phyloP scores from a whole-genome alignment of 768 basidiomycete genomes.

The Dentipellis fragilis region DNA sequence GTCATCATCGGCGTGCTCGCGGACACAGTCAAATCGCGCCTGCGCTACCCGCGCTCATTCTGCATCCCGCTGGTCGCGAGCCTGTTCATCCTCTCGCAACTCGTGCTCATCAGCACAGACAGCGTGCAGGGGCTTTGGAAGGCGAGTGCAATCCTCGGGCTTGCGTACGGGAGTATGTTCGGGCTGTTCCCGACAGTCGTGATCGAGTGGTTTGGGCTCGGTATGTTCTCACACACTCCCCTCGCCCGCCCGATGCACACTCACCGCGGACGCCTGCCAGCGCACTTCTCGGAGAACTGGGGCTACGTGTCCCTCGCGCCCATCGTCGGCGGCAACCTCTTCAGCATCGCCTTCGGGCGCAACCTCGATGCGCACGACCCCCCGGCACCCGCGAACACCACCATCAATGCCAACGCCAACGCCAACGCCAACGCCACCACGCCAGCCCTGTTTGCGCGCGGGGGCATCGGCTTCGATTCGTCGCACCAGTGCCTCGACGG shows the following conservation, averaged over 20 bases:
- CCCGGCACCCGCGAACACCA: constrained; percentile 6
- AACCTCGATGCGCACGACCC: constrained; percentile 67
- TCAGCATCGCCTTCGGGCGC: constrained; percentile 75
- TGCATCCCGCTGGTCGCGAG: constrained; percentile 57
- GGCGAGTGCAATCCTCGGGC: constrained; percentile 41
- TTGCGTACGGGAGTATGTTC: constrained; percentile 67
- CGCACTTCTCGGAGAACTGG: constrained; percentile 80
- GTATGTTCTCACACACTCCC: constrained; percentile 32
- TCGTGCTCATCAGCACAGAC: constrained; percentile 44
- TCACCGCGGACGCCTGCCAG: constrained; percentile 21
- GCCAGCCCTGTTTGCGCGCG: constrained; percentile 8
- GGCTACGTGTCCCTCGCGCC: constrained; percentile 70
- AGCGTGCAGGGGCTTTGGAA: constrained; percentile 59
- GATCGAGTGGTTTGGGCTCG: constrained; percentile 84
- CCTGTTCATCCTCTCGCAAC: constrained; percentile 66
- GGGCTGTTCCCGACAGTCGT: constrained; percentile 67
- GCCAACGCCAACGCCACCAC: not conserved
- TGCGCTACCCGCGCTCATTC: constrained; percentile 55
- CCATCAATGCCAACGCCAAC: not conserved
- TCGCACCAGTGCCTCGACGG: constrained; percentile 15
- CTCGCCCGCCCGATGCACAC: not conserved
- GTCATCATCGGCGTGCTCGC: constrained; percentile 67
- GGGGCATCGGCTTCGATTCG: not conserved
- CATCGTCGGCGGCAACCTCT: constrained; percentile 69
- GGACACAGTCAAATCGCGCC: constrained; percentile 49